Conservation (phyloP, 768 basidiomycete species). For the Ramaria rubella region DNA sequence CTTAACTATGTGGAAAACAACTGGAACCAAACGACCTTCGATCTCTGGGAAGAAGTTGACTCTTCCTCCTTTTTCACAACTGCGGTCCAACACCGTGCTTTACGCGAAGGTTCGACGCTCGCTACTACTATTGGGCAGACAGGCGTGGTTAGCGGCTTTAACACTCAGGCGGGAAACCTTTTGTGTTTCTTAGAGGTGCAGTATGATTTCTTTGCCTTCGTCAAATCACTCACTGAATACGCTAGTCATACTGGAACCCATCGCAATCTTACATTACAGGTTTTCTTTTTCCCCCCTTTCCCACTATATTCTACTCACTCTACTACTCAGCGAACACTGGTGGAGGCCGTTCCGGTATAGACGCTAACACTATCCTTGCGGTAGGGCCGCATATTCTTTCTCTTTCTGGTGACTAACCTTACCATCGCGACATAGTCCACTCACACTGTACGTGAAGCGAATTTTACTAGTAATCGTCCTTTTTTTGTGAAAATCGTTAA, state of each 20-base stretch:
- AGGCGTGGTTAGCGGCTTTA: slow-evolving; percentile 38
- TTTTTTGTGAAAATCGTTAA: too few species aligned
- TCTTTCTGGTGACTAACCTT: slow-evolving; percentile 30
- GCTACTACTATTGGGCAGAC: slow-evolving; percentile 52
- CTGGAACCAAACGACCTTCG: slow-evolving; percentile 70
- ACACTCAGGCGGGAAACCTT: slow-evolving; percentile 51
- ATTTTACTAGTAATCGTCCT: too few species aligned
- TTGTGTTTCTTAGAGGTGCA: slow-evolving; percentile 79
- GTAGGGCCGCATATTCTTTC: too few species aligned
- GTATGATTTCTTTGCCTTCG: too few species aligned
- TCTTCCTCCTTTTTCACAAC: slow-evolving; percentile 79
- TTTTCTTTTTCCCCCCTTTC: not conserved
- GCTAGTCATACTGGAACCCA: slow-evolving; percentile 78
- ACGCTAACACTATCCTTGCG: slow-evolving; percentile 67
- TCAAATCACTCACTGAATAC: too few species aligned
- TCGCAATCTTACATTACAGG: slow-evolving; percentile 48
- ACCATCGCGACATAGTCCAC: not conserved
- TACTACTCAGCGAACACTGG: slow-evolving; percentile 52
- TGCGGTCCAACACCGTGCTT: slow-evolving; percentile 66
- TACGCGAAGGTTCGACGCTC: slow-evolving; percentile 61
- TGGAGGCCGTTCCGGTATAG: slow-evolving; percentile 67
- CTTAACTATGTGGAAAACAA: slow-evolving; percentile 61
- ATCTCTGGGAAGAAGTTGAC: slow-evolving; percentile 69
- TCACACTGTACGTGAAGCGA: too few species aligned
- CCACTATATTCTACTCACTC: not conserved